phyloP scores from a whole-genome alignment of 2,329 filamentous ascomycete genomes.

The Pseudogymnoascus sp. region DNA sequence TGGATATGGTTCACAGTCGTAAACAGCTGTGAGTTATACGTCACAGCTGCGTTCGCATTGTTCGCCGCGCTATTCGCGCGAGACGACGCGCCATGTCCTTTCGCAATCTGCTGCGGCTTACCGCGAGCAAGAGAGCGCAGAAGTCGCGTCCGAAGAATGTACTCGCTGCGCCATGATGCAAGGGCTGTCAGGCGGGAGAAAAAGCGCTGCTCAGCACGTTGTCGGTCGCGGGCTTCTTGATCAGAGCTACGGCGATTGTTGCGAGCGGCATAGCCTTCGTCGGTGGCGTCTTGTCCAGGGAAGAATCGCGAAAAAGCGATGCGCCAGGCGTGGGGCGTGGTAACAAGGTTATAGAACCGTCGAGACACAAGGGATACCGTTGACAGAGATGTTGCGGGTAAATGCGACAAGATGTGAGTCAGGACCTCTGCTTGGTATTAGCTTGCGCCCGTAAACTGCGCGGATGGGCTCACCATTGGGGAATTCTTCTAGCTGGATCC shows the following conservation, averaged over 20 bases:
- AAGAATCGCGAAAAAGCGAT: slow-evolving; percentile 90
- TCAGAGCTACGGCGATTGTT: slow-evolving; percentile 36
- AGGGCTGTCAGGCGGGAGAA: slow-evolving; percentile 76
- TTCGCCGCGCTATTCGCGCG: slow-evolving; percentile 42
- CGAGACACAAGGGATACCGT: slow-evolving; percentile 79
- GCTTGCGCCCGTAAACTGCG: slow-evolving; percentile 18
- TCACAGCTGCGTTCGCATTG: slow-evolving; percentile 66
- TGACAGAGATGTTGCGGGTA: slow-evolving; percentile 76
- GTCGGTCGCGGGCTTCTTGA: slow-evolving; percentile 42
- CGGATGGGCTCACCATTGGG: slow-evolving; percentile 66
- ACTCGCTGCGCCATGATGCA: slow-evolving; percentile 95
- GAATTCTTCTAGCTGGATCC: slow-evolving; percentile 42
- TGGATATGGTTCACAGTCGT: slow-evolving; percentile 75
- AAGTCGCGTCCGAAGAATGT: slow-evolving; percentile 78
- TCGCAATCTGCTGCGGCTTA: slow-evolving; percentile 58
- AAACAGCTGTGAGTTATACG: slow-evolving; percentile 77
- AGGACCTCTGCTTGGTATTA: slow-evolving; percentile 63
- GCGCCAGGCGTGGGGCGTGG: slow-evolving; percentile 87
- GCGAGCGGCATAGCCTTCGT: slow-evolving; percentile 24
- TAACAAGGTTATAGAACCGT: slow-evolving; percentile 79
- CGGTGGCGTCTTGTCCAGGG: slow-evolving; percentile 60
- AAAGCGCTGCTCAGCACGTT: slow-evolving; percentile 66
- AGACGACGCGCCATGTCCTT: slow-evolving; percentile 45
- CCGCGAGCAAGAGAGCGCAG: slow-evolving; percentile 74
- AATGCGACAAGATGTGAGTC: slow-evolving; percentile 83